Conservation (phyloP, 129 eudicot genomes). For the Tagetes patula region DNA sequence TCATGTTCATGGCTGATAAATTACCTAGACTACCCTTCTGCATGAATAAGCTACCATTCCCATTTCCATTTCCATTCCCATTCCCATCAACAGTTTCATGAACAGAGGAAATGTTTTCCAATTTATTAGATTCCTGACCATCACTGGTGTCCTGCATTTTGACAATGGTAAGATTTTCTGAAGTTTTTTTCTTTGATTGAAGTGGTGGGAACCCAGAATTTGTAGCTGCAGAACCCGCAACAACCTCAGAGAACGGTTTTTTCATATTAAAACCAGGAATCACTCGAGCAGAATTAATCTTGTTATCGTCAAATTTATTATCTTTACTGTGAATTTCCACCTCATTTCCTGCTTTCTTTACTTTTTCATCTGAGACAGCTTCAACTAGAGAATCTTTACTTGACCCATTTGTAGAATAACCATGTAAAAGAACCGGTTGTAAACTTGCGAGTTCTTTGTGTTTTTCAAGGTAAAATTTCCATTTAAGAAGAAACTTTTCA, state of each 20-base stretch:
- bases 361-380: constrained; percentile 33
- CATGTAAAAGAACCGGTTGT: constrained; percentile 27
- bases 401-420: constrained; percentile 28
- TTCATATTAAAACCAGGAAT: constrained; percentile 62
- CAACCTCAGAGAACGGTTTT: constrained; percentile 92
- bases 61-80: constrained; percentile 18
- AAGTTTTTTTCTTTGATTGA: constrained; percentile 50
- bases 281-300: constrained; percentile 36
- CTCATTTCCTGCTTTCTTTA: constrained; percentile 44
- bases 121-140: constrained; percentile 37
- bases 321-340: constrained; percentile 36
- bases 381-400: constrained; percentile 34
- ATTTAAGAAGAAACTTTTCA: constrained; percentile 73
- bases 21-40: constrained; percentile 46
- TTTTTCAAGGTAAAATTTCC: constrained; percentile 67
- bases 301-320: constrained; percentile 37
- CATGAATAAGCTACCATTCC: constrained; percentile 41
- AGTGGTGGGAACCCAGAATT: constrained; percentile 80
- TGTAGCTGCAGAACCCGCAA: constrained; percentile 73
- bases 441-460: constrained; percentile 29
- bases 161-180: constrained; percentile 47
- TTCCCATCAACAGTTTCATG: constrained; percentile 24
- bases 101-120: constrained; percentile 31
- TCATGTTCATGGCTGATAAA: constrained; percentile 34
- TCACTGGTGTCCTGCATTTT: constrained; percentile 30